Evolutionary conservation across 257 asterid species (phyloP), one percentile per base, ranked within the genome.

Genomic region (Fraxinus pennsylvanica): DNA sequence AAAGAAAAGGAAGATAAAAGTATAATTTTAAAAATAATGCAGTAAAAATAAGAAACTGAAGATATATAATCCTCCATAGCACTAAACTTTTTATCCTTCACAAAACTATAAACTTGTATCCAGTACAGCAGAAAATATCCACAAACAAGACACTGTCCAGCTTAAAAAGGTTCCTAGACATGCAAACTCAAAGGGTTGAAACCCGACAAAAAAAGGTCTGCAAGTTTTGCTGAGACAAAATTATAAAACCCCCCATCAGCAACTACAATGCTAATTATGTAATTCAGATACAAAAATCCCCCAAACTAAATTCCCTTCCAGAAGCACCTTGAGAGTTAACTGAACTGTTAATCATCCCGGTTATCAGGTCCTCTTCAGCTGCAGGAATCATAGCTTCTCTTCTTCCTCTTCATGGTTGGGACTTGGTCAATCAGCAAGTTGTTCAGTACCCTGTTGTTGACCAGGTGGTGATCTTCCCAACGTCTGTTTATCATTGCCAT

Each of bases 341-440:
- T 3, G 15, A 32, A 15, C 52, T 71, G 7, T 10, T 50, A 47
- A 65, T 76, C 86, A 66, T 81, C 75, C 59, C 2, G n/a, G 36
- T 32, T 4, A 50, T 43, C 33, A 14, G 1, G 19, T 78, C 80
- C 29, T 77, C 81, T 71, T 84, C 82, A 10, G 33, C 76, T 32
- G 21, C 57, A 0, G 17, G 78, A 74, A 82, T 59, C 78, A 81
- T 79, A 15, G 89, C 83, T 66, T 81, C 89, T 69, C 61, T 43
- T 84, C 86, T 54, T 72, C 79, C 21, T 83, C 86, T 1, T 43
- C 76, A 73, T 21, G 9, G 57, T 68, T 68, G 35, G 73, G 74
- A 47, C 33, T 36, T 0, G 69, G 47, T 74, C 32, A 39, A 45
- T 38, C 68, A 36, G 33, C 81, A 43, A 14, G 39, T 72, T 71